Evolutionary conservation across 768 basidiomycete species (phyloP).

Genomic region (Lactifluus pinguis): DNA sequence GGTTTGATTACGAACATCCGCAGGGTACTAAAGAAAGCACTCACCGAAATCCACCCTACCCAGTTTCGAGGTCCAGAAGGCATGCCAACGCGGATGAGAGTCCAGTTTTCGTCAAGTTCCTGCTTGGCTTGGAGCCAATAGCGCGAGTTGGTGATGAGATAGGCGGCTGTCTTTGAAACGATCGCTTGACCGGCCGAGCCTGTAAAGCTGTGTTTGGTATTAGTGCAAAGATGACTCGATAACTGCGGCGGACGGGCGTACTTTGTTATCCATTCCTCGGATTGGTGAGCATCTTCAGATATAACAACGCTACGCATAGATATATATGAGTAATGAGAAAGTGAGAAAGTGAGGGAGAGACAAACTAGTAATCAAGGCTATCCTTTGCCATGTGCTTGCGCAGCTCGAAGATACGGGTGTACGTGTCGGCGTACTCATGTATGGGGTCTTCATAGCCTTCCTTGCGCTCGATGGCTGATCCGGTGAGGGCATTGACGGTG

Average conservation of each 20-base stretch:
- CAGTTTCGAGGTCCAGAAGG: slow-evolving; percentile 54
- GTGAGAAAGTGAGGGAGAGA: not conserved
- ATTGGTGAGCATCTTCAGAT: slow-evolving; percentile 74
- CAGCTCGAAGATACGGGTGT: slow-evolving; percentile 15
- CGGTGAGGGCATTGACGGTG: slow-evolving; percentile 20
- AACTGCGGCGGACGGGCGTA: slow-evolving; percentile 29
- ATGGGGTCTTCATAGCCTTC: slow-evolving; percentile 20
- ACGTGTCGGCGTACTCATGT: slow-evolving; percentile 20
- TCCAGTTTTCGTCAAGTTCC: slow-evolving; percentile 72
- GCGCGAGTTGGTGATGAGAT: slow-evolving; percentile 70
- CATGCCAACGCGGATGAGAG: slow-evolving; percentile 48
- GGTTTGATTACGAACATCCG: not conserved
- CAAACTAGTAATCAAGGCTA: slow-evolving; percentile 19
- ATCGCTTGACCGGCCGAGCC: slow-evolving; percentile 67
- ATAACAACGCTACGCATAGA: slow-evolving; percentile 49
- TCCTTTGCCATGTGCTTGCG: slow-evolving; percentile 20
- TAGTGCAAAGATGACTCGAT: not conserved
- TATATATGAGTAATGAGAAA: slow-evolving; percentile 3
- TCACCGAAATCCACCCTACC: slow-evolving; percentile 57
- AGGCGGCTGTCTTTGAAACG: slow-evolving; percentile 55
- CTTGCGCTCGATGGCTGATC: slow-evolving; percentile 22
- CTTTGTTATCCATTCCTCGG: slow-evolving; percentile 78
- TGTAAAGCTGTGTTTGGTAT: slow-evolving; percentile 38
- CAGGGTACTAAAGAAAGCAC: not conserved
- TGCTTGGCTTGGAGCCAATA: slow-evolving; percentile 75